Base-by-base conservation (phyloP, 768 basidiomycete species). In the Boletus insuetus region DNA sequence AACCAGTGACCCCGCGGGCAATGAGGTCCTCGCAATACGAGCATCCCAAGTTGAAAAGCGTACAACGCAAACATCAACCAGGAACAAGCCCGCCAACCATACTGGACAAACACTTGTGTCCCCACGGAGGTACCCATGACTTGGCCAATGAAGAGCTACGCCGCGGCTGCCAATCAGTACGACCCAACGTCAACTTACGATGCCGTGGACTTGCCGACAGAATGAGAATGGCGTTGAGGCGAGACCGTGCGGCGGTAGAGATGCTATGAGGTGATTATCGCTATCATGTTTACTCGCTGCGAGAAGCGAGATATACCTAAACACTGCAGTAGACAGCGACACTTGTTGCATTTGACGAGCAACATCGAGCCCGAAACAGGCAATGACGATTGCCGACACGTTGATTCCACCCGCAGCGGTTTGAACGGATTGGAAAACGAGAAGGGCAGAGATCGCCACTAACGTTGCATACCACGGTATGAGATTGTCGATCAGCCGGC, bases 101-200 rank as follows among this genome's bases (percentile, higher is more conserved):
- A 73, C 14, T 74, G 60, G 29, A 86, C 77, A 71, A 90, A 94
- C 3, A 93, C 79, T 35, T 80, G 69, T 0, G 89, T 87, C 31
- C 89, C 86, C 1, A 86, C 85, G 0, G 87, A 78, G 0, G 90
- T 91, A 17, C 91, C 91, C 71, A 88, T 84, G 11, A 92, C 87
- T 74, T 93, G 90, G 0, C 91, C 91, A 22, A 89, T 77, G 69
- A 91, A 90, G 31, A 87, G 58, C 73, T 77, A 49, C 24, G 24
- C 0, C 29, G 8, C 29, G 29, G 29, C 10, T 9, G 11, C 1
- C 40, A 42, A 20, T 60, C 44, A 42, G 35, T 3, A 41, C 3
- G 6, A 16, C 1, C 7, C 7, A 17, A 24, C 14, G 12, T 46
- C n/a, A 17, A 9, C 19, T 26, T 3, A 6, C 17, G 11, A 8